phyloP scores from a whole-genome alignment of 345 rosid species.

The Melastoma malabathricum region DNA sequence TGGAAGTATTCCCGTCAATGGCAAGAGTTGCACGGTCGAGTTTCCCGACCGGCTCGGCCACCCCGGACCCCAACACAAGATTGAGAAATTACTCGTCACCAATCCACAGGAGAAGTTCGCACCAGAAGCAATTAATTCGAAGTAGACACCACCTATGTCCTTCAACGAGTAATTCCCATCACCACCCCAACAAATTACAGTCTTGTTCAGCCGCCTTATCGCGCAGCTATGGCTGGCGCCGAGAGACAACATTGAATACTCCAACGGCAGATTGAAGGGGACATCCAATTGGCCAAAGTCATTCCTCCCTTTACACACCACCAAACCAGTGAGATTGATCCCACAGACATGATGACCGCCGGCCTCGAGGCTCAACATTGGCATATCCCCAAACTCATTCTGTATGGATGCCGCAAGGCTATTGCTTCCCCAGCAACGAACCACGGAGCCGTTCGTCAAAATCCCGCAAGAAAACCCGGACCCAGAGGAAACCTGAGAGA shows the following conservation, averaged over 20 bases:
- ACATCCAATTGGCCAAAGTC: slow-evolving; percentile 19
- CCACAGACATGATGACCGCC: slow-evolving; percentile 31
- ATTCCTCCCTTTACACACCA: slow-evolving; percentile 25
- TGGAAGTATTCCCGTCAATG: slow-evolving; percentile 40
- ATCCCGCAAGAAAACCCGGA: slow-evolving; percentile 32
- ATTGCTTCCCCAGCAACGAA: slow-evolving; percentile 24
- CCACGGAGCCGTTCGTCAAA: slow-evolving; percentile 1
- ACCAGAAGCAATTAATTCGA: slow-evolving; percentile 63
- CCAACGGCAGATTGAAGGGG: slow-evolving; percentile 15
- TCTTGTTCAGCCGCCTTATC: slow-evolving; percentile 19
- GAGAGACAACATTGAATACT: slow-evolving; percentile 37
- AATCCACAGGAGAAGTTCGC: slow-evolving; percentile 62
- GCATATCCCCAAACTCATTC: slow-evolving; percentile 10
- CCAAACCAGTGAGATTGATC: slow-evolving; percentile 19
- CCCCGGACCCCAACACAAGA: slow-evolving; percentile 68
- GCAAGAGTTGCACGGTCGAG: slow-evolving; percentile 7
- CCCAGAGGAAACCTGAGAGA: slow-evolving; percentile 22
- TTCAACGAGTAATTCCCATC: slow-evolving; percentile 19
- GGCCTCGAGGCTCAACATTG: slow-evolving; percentile 14
- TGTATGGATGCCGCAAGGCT: slow-evolving; percentile 9
- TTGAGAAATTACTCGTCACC: slow-evolving; percentile 21
- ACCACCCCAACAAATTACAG: slow-evolving; percentile 78
- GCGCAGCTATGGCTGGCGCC: slow-evolving; percentile 62
- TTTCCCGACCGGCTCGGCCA: slow-evolving; percentile 16
- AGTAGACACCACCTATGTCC: slow-evolving; percentile 16